Evolutionary conservation across 805 yeast genomes (phyloP).

Genomic region (Hanseniaspora meyeri): DNA sequence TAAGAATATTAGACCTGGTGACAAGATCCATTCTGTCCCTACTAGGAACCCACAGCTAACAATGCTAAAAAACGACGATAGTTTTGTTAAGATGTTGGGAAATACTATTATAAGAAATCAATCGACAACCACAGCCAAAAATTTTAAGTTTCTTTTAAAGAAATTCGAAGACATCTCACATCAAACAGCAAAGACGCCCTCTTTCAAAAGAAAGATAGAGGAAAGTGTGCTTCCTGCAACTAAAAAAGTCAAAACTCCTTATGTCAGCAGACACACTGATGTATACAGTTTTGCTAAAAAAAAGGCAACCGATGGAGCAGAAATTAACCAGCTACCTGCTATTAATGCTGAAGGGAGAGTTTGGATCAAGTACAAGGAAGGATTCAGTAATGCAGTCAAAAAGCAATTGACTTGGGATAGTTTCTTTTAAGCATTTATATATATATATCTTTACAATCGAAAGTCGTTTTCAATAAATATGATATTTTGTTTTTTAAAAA

Average conservation of each 20-base stretch:
- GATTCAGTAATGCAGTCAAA: conserved; percentile 82
- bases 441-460: not conserved
- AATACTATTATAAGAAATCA: not conserved
- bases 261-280: not conserved
- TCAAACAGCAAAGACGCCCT: not conserved
- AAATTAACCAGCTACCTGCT: not conserved
- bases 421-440: conserved; percentile 34
- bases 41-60: not conserved
- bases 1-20: not conserved
- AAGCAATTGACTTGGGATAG: conserved; percentile 69
- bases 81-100: not conserved
- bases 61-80: not conserved
- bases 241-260: not conserved
- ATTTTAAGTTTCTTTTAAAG: not conserved
- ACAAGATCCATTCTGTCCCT: not conserved
- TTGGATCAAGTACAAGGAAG: conserved; percentile 90
- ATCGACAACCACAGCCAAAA: not conserved
- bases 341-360: conserved; percentile 30
- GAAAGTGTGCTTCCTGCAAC: not conserved
- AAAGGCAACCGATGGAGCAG: not conserved
- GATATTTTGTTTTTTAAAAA: too few relatives aligned
- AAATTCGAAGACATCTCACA: conserved; percentile 7
- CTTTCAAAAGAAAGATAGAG: not conserved
- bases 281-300: not conserved
- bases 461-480: too few relatives aligned